Conservation (phyloP, 2,329 filamentous ascomycete species). For the Cladophialophora yegresii region DNA sequence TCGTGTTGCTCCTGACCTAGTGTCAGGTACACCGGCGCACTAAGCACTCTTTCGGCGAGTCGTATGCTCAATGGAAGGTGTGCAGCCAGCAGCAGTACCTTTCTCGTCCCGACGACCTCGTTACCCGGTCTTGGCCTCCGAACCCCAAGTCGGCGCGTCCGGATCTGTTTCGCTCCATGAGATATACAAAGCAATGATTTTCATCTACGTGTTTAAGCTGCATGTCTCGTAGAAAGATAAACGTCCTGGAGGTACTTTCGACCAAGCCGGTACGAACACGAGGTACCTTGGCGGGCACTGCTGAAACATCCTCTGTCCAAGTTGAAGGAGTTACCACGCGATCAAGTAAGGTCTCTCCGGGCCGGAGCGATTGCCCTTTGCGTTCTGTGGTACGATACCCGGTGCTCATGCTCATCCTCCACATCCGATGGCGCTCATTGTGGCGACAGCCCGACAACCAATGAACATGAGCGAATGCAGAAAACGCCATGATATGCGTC, state of each 20-base stretch:
- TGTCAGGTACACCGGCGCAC: background rate
- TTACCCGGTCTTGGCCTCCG: background rate
- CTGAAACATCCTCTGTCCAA: background rate
- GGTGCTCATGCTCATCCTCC: background rate
- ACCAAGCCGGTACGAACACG: constrained; percentile 3
- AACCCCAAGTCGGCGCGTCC: constrained; percentile 5
- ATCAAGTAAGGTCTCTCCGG: background rate
- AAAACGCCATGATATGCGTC: background rate
- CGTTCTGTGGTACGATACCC: background rate
- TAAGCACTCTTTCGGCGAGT: constrained; percentile 1
- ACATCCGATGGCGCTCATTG: background rate
- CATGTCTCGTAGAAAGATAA: constrained; percentile 6
- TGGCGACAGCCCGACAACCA: constrained; percentile 4
- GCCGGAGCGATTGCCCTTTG: constrained; percentile 5
- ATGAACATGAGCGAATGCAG: background rate
- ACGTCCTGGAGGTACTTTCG: constrained; percentile 6
- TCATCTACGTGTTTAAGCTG: background rate
- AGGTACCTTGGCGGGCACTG: background rate
- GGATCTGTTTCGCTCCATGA: background rate
- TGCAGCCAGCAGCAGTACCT: background rate
- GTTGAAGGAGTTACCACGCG: constrained; percentile 2
- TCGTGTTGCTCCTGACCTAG: constrained; percentile 4
- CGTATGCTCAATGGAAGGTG: background rate
- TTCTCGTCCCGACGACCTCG: background rate
- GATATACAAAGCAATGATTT: constrained; percentile 4